Base-by-base conservation (phyloP, 2,329 filamentous ascomycete genomes). In the Plenodomus lindquistii region DNA sequence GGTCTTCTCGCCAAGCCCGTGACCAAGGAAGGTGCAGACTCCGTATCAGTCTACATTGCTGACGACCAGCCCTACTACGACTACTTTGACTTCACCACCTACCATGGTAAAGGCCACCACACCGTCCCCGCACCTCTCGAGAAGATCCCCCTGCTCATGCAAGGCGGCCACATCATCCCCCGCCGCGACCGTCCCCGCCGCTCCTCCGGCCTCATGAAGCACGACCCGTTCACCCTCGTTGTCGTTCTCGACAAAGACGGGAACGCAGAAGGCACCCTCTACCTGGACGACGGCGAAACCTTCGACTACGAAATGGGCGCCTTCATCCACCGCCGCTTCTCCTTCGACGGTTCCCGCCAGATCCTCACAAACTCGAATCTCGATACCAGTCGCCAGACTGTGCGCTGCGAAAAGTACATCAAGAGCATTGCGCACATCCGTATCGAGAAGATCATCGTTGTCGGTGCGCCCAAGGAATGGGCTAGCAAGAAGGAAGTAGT, bases 1-100 rank as follows among this genome's bases (percentile, higher is more conserved):
- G 94, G 94, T 59, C 80, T 99, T 15, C 84, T 99, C n/a, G 90
- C 85, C 35, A 97, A 97, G 76, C 94, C 94, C 0, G 86, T 97
- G 13, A 88, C 91, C 1, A 83, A 86, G 19, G 85, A 96, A 73
- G 88, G 85, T 55, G 85, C 86, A 39, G 81, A 82, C 16, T 85
- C 83, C 17, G 85, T 86, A 0, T 86, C 91, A 17, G 83, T 99
- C 48, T 97, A 95, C 75, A 84, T 99, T 44, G 87, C 92, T 1
- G 93, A 97, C 60, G 83, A 87, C 49, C 89, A 95, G 72, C 82
- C 88, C 44, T 97, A 99, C 73, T 99, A 92, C 66, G 89, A 97
- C 74, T 99, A 99, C 77, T 95, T 94, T 69, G 90, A 90, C 63
- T 97, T 91, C 75, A 84, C 87, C 36, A 77, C 84, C 37, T 85